A percentile compares a stretch with the other conserved stretches of the same genome.
Conservation (phyloP, 148 eudicot species). For the Hydrangea macrophylla region DNA sequence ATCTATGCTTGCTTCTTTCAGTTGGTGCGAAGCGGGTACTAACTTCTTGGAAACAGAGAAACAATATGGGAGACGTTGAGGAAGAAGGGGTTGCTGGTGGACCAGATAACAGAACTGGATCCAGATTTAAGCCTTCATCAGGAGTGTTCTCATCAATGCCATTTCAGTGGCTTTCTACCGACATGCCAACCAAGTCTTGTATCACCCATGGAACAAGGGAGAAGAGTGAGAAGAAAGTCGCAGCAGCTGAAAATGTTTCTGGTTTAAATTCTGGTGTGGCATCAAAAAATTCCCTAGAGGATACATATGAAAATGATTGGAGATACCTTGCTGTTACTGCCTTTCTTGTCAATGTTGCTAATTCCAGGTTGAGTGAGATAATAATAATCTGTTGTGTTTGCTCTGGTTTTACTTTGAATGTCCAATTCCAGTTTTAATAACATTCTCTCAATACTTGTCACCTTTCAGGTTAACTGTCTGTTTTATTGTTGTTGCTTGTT, state of each 20-base stretch:
- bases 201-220: conserved; percentile 32
- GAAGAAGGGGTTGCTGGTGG: conserved; percentile 20
- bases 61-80: conserved; percentile 22
- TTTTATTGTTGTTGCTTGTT: conserved; percentile 80
- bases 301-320: conserved; percentile 83
- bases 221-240: conserved; percentile 23
- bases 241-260: conserved; percentile 20
- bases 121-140: conserved; percentile 21
- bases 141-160: conserved; percentile 38
- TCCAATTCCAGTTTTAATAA: conserved; percentile 11
- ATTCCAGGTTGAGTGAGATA: conserved; percentile 49
- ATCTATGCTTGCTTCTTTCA: conserved; percentile 64
- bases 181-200: conserved; percentile 66
- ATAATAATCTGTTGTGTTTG: neutral
- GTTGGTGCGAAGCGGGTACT: conserved; percentile 96
- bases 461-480: conserved; percentile 79
- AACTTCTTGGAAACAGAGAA: conserved; percentile 80
- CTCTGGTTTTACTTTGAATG: neutral
- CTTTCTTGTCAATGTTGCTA: conserved; percentile 60
- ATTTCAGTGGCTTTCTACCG: conserved; percentile 91
- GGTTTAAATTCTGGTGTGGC: conserved; percentile 20
- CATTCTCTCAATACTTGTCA: neutral
- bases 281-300: conserved; percentile 25
- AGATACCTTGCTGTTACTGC: conserved; percentile 96
- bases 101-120: conserved; percentile 22